These are phyloP conservation scores for Ramichloridium luteum DNA, from an alignment of 2,329 filamentous ascomycete species.

Conservation along the genomic window DNA sequence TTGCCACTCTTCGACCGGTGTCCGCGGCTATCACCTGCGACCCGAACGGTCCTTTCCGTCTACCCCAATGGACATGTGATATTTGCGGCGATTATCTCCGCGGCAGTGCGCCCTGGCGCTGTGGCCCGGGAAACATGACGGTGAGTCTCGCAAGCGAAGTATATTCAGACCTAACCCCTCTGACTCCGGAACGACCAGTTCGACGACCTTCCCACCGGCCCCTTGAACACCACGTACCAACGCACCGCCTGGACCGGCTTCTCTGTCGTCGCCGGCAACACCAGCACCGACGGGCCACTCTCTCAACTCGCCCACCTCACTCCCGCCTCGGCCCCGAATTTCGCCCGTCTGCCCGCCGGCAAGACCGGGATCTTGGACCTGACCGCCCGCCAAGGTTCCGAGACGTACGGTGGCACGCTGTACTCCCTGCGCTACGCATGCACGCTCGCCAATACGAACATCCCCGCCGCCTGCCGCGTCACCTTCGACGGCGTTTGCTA, in stretches of 20 bases:
- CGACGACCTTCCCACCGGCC: constrained; percentile 2
- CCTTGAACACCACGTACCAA: constrained; percentile 3
- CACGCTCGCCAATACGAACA: neutral
- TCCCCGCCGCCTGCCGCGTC: neutral
- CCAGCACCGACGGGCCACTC: neutral
- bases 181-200: constrained; percentile 1
- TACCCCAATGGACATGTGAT: constrained; percentile 3
- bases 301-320: constrained; percentile 1
- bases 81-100: constrained; percentile 2
- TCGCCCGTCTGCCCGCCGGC: constrained; percentile 1
- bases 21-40: neutral
- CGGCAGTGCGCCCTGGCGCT: constrained; percentile 3
- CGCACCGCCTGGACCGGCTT: constrained; percentile 4
- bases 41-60: neutral
- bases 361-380: constrained; percentile 3
- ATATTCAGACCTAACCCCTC: neutral
- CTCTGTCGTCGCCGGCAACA: neutral
- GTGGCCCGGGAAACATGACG: constrained; percentile 3
- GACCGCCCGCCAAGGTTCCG: neutral
- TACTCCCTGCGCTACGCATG: neutral
- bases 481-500: neutral
- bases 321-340: constrained; percentile 2
- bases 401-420: neutral
- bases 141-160: constrained; percentile 1
- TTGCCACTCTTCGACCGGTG: no score